Conservation (phyloP, 495 filamentous ascomycete genomes). For the Pyrenula massariospora region DNA sequence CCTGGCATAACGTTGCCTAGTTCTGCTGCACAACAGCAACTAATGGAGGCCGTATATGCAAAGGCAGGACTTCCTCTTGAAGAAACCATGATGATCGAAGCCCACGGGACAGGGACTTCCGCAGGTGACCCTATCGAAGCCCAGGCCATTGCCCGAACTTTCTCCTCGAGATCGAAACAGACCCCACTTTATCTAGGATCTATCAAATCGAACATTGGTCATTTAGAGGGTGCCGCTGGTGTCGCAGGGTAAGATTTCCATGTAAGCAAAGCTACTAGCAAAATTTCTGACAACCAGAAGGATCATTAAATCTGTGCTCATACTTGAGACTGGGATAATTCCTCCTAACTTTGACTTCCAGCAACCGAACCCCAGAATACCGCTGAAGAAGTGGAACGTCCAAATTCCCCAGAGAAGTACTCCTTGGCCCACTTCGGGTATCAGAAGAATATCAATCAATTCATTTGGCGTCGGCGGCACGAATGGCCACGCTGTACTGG, state of each 20-base stretch:
- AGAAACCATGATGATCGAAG: conserved; percentile 17
- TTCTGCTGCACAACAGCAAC: conserved; percentile 38
- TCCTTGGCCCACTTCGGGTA: conserved; percentile 2
- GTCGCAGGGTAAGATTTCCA: conserved; percentile 4
- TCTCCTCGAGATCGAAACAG: background rate
- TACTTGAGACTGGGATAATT: conserved; percentile 13
- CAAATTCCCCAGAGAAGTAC: conserved; percentile 4
- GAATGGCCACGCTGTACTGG: conserved; percentile 18
- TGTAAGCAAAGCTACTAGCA: background rate
- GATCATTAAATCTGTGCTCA: conserved; percentile 15
- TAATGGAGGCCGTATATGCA: conserved; percentile 42
- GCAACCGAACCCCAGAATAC: conserved; percentile 11
- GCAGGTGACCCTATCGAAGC: conserved; percentile 41
- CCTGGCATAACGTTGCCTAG: conserved; percentile 48
- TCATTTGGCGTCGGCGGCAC: conserved; percentile 16
- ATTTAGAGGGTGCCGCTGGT: conserved; percentile 13
- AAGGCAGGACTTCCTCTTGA: conserved; percentile 26
- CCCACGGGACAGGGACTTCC: conserved; percentile 42
- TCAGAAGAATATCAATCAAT: conserved; percentile 9
- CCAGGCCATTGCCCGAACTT: conserved; percentile 10
- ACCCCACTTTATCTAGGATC: conserved; percentile 14
- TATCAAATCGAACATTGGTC: conserved; percentile 28
- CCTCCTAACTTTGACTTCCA: conserved; percentile 10
- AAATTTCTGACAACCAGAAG: background rate
- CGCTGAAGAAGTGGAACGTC: conserved; percentile 14